Percentiles rank a stretch among this genome's conserved stretches.
These are phyloP conservation scores for Elongisporangium anandrum DNA, from an alignment of 352 stramenopile genomes.

Conservation along the genomic window DNA sequence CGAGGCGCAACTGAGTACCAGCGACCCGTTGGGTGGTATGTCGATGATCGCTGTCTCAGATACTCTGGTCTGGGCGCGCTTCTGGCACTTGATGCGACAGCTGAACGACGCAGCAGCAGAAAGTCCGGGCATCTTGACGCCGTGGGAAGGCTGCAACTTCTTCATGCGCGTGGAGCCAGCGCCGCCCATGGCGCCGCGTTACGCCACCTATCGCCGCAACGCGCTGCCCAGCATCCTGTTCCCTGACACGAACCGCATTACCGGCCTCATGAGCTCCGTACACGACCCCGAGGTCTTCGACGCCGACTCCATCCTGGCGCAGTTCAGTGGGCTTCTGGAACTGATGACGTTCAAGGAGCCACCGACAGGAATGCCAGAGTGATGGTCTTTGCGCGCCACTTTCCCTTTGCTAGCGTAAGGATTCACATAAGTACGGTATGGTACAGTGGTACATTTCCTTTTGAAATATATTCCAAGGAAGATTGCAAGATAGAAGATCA, in stretches of 20 bases:
- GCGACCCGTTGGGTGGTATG: neutral
- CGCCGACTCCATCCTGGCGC: conserved; percentile 32
- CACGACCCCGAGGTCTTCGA: conserved; percentile 59
- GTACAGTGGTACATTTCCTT: too few species aligned
- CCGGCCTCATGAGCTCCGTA: conserved; percentile 30
- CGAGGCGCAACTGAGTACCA: conserved; percentile 18
- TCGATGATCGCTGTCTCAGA: conserved; percentile 33
- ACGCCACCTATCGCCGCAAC: conserved; percentile 29
- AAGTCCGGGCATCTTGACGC: conserved; percentile 55
- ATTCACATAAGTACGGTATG: neutral
- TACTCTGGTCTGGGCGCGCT: conserved; percentile 65
- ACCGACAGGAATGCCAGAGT: neutral
- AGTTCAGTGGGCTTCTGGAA: conserved; percentile 34
- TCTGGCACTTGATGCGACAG: conserved; percentile 82
- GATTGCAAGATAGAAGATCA: neutral
- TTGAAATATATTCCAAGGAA: neutral
- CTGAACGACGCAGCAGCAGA: conserved; percentile 62
- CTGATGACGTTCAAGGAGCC: conserved; percentile 25
- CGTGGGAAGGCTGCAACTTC: conserved; percentile 32
- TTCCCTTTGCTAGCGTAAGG: neutral
- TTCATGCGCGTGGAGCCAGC: conserved; percentile 29
- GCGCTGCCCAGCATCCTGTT: conserved; percentile 70
- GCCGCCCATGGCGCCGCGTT: conserved; percentile 34
- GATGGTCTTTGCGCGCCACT: neutral
- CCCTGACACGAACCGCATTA: conserved; percentile 62